Base-by-base conservation (phyloP, 768 basidiomycete species). In the Lactarius pseudohatsudake region DNA sequence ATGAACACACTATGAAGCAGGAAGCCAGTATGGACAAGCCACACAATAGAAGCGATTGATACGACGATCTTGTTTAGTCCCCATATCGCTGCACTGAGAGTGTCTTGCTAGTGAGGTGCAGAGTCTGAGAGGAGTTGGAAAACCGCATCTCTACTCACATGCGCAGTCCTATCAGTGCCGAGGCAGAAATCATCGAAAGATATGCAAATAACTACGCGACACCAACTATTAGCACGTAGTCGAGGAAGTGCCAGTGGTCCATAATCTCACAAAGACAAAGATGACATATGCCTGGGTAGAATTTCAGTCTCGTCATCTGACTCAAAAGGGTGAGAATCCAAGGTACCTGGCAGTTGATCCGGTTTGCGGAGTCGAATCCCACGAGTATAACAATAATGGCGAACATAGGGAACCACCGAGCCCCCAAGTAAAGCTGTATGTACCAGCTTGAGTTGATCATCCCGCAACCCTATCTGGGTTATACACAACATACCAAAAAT, bases 131-230 rank as follows among this genome's bases (percentile, higher is more conserved):
- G 36, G 11, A 36, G 36, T 36, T 36, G 7, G 5, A 38, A 8
- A 26, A 20, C 7, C 18, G 18, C 16, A 15, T n/a, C 59, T 30
- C n/a, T 18, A 32, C 65, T 40, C 58, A 68, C 67, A 68, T 57
- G 36, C 67, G 67, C 32, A 65, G 45, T 18, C 65, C 54, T n/a
- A 61, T 61, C 16, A 68, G 64, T 1, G 43, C 57, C 36, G 67
- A 65, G 20, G 67, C 59, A n/a, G 26, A 68, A 2, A 57, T n/a
- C 36, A 65, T 54, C 5, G 64, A 26, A 18, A 61, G 22, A 18
- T 8, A 38, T 5, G 26, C 32, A 53, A 65, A 57, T 56, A 30
- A 4, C 67, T 68, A 41, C 16, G 11, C 11, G 16, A 30, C 36
- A 5, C 4, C 7, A 32, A 62, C 41, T 8, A 20, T 50, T 53